These are phyloP conservation scores for Crithidia expoeki DNA, from an alignment of 208 protist species.

Conservation along the genomic window DNA sequence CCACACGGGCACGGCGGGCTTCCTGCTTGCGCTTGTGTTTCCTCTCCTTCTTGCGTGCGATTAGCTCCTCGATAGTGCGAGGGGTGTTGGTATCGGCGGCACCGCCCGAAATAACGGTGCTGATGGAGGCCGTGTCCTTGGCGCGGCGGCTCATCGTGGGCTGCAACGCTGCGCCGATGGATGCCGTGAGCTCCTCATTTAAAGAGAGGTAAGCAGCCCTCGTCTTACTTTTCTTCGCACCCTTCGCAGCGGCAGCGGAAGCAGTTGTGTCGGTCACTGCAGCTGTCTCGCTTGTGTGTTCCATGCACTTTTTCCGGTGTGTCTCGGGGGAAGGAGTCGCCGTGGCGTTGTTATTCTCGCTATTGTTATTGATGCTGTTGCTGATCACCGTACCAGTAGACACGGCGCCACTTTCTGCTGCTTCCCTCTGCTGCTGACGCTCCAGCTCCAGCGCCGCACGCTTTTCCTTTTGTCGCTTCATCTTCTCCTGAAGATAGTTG, in stretches of 20 bases:
- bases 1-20: conserved; percentile 52
- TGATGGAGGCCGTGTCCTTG: too few species aligned
- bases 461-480: conserved; percentile 39
- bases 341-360: conserved; percentile 5
- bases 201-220: conserved; percentile 31
- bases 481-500: conserved; percentile 61
- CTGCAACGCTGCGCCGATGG: conserved; percentile 29
- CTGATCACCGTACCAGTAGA: not conserved
- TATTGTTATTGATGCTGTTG: not conserved
- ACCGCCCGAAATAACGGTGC: not conserved
- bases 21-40: conserved; percentile 78
- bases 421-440: conserved; percentile 25
- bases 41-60: conserved; percentile 83
- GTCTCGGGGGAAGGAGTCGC: too few species aligned
- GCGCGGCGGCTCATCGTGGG: conserved; percentile 4
- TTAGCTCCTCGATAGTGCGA: conserved; percentile 54
- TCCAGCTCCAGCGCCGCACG: conserved; percentile 33
- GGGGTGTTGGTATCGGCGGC: conserved; percentile 6
- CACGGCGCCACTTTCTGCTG: conserved; percentile 2
- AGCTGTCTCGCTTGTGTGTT: too few species aligned
- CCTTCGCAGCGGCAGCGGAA: not conserved
- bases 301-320: too few species aligned
- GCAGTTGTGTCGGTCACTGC: too few species aligned
- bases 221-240: conserved; percentile 19
- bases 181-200: conserved; percentile 41